Conservation (phyloP, 1,284 basidiomycete species). For the Lignosus rhinocerotis region DNA sequence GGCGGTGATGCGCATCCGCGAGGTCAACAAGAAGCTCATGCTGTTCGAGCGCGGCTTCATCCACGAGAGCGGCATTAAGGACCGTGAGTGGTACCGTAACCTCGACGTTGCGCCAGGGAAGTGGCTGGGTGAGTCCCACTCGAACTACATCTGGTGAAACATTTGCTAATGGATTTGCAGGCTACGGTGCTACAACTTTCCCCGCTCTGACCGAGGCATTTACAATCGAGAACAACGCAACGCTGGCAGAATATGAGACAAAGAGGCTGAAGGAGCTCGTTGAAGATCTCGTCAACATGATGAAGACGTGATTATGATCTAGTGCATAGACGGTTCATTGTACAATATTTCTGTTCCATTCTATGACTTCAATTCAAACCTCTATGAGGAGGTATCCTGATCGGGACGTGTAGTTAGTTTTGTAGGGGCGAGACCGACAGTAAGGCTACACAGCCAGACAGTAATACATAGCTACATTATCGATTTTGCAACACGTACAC, state of each 20-base stretch:
- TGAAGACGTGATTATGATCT: conserved; percentile 15
- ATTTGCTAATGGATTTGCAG: conserved; percentile 34
- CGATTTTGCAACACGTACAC: too few species aligned
- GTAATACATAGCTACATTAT: background rate
- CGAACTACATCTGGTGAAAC: background rate
- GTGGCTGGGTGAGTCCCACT: conserved; percentile 69
- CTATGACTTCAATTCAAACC: background rate
- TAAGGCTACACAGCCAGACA: too few species aligned
- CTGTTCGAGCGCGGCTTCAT: conserved; percentile 87
- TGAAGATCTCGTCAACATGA: conserved; percentile 29
- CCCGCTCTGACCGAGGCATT: conserved; percentile 84
- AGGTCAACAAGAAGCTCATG: conserved; percentile 71
- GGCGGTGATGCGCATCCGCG: conserved; percentile 61
- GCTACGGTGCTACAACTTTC: conserved; percentile 86
- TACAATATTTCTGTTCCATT: background rate
- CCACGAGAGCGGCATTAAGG: conserved; percentile 74
- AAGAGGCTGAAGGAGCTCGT: conserved; percentile 60
- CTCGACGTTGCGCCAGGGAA: conserved; percentile 90
- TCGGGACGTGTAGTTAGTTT: background rate
- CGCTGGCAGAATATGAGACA: conserved; percentile 66
- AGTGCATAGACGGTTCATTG: background rate
- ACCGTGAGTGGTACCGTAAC: conserved; percentile 85
- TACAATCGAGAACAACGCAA: conserved; percentile 64
- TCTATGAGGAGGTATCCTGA: background rate
- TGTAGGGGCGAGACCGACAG: background rate